Evolutionary conservation across 768 basidiomycete genomes (phyloP), one percentile per base, ranked within the genome.

Genomic region (Kwoniella shandongensis): DNA sequence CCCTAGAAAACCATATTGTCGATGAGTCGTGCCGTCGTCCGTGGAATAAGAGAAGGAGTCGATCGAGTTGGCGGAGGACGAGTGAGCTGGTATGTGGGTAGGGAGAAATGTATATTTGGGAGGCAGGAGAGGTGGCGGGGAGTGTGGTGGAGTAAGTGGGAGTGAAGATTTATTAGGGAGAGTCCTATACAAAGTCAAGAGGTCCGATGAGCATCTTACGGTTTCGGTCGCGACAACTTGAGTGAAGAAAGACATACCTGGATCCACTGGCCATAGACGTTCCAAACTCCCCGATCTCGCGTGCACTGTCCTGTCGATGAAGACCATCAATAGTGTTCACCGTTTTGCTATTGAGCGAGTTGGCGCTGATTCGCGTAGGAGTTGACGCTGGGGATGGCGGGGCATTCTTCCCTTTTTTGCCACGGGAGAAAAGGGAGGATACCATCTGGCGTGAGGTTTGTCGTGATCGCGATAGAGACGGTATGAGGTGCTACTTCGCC

Each of bases 1-100:
- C 6, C 50, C 65, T 3, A 74, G 48, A 18, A 66, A 67, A 0
- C 73, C 73, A 59, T 74, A 74, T 35, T 42, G 44, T 22, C 66
- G 45, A 36, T 44, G 44, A n/a, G 54, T 49, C 0, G 49, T 44
- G 23, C 44, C 50, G 39, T 72, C 63, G 27, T 67, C 62, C 2
- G 54, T 41, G 3, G 62, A 52, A 48, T 67, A 70, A 5, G 48
- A 22, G 40, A 67, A 65, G n/a, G 63, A 67, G 25, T 71, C 69
- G 50, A 67, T 55, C 1, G 69, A 71, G 25, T 66, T 67, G 38
- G 41, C 41, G 12, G 64, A 63, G 3, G 59, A 50, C 4, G 61
- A 57, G 2, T 32, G n/a, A 10, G 61, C 49, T 2, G 61, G 49
- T 12, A 66, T 52, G 4, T 42, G 47, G 2, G 69, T 70, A 5